phyloP scores from a whole-genome alignment of 805 yeast species.

The Monosporozyma siamensis region DNA sequence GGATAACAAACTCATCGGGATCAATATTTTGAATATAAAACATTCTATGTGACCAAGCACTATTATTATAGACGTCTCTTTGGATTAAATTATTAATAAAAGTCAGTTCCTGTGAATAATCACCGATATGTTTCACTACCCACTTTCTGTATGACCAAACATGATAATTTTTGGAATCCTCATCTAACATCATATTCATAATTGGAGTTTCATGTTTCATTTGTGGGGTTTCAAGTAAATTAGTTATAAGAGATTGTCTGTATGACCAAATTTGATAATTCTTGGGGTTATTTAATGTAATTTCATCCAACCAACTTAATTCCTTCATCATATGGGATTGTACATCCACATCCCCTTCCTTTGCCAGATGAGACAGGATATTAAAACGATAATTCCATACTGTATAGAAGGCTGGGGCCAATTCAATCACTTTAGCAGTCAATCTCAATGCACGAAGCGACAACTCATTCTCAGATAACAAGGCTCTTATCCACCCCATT shows the following conservation, averaged over 20 bases:
- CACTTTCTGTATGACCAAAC: slow-evolving; percentile 92
- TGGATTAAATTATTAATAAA: slow-evolving; percentile 42
- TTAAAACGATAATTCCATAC: slow-evolving; percentile 69
- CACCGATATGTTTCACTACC: slow-evolving; percentile 52
- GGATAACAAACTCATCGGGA: slow-evolving; percentile 11
- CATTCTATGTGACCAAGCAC: slow-evolving; percentile 87
- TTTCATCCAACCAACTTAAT: slow-evolving; percentile 67
- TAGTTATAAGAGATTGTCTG: slow-evolving; percentile 52
- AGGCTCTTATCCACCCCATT: slow-evolving; percentile 52
- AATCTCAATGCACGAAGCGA: slow-evolving; percentile 63
- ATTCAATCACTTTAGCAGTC: slow-evolving; percentile 51
- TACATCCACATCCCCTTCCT: too few relatives aligned
- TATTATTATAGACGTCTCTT: slow-evolving; percentile 73
- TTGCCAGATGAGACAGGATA: slow-evolving; percentile 39
- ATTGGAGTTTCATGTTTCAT: slow-evolving; percentile 54
- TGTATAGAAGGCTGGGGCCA: slow-evolving; percentile 85
- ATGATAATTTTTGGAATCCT: slow-evolving; percentile 86
- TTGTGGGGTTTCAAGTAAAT: slow-evolving; percentile 24
- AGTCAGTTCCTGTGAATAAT: slow-evolving; percentile 42
- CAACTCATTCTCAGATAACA: slow-evolving; percentile 50
- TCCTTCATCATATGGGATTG: too few relatives aligned
- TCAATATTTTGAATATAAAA: slow-evolving; percentile 36
- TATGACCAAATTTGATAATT: slow-evolving; percentile 98
- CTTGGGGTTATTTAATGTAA: slow-evolving; percentile 71
- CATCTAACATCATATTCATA: slow-evolving; percentile 55